These are phyloP conservation scores for Orbilia brochopaga DNA, from an alignment of 2,329 filamentous ascomycete species.

Conservation along the genomic window DNA sequence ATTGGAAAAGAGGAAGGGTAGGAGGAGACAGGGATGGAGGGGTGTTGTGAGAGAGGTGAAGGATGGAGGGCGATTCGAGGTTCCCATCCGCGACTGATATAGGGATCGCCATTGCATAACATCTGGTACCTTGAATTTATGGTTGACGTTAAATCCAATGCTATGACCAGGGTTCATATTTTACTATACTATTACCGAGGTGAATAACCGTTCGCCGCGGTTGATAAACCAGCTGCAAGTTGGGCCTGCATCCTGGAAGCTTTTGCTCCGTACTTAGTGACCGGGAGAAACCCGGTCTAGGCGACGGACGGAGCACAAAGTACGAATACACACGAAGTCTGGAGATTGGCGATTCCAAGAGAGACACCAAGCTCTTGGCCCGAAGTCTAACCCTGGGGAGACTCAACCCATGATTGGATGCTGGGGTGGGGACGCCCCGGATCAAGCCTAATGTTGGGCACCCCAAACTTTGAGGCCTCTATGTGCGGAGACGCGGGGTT, in stretches of 20 bases:
- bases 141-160: conserved; percentile 23
- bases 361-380: conserved; percentile 35
- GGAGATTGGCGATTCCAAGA: conserved; percentile 45
- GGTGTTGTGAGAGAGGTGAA: conserved; percentile 16
- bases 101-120: conserved; percentile 39
- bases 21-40: conserved; percentile 12
- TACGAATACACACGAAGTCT: conserved; percentile 31
- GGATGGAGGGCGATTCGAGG: conserved; percentile 15
- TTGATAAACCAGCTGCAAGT: conserved; percentile 46
- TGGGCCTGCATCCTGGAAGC: conserved; percentile 11
- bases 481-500: conserved; percentile 50
- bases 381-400: conserved; percentile 11
- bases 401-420: conserved; percentile 17
- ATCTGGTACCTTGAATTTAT: conserved; percentile 33
- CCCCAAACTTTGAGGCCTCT: conserved; percentile 35
- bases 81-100: conserved; percentile 49
- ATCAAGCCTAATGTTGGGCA: conserved; percentile 31
- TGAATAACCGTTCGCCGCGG: conserved; percentile 45
- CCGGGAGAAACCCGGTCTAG: conserved; percentile 20
- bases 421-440: conserved; percentile 23
- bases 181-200: conserved; percentile 48
- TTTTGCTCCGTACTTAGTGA: conserved; percentile 23
- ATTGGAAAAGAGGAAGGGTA: conserved; percentile 21
- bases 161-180: conserved; percentile 39
- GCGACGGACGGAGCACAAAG: conserved; percentile 19